These are phyloP conservation scores for Chaetomium sp. DNA, from an alignment of 2,329 filamentous ascomycete species.

Conservation along the genomic window DNA sequence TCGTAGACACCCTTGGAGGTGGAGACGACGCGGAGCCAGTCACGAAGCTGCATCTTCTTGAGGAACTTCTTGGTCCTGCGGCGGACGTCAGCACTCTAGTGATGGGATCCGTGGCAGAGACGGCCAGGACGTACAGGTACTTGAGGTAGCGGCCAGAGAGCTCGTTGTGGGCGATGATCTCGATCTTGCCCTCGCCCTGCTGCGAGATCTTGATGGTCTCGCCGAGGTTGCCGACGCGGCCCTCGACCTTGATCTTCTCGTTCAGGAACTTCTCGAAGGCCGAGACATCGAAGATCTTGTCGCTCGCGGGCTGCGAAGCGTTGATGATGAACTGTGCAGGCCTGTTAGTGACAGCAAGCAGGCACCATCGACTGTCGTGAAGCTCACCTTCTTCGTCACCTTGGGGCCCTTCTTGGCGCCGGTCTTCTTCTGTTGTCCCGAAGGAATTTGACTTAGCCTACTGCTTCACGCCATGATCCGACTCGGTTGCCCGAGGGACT, in stretches of 20 bases:
- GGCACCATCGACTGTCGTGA: neutral
- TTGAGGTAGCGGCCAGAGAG: conserved; percentile 99
- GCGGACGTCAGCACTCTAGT: conserved; percentile 32
- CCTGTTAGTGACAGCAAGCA: conserved; percentile 22
- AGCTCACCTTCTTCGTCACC: conserved; percentile 79
- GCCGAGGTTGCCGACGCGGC: conserved; percentile 96
- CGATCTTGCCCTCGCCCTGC: conserved; percentile 94
- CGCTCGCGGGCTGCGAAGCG: conserved; percentile 93
- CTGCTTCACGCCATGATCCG: conserved; percentile 70
- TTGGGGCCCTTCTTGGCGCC: conserved; percentile 66
- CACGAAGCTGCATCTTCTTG: conserved; percentile 99
- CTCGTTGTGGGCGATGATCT: conserved; percentile 95
- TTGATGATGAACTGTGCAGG: conserved; percentile 92
- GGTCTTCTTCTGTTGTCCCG: conserved; percentile 63
- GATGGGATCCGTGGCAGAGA: conserved; percentile 40
- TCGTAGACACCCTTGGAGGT: conserved; percentile 98
- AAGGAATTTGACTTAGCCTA: conserved; percentile 83
- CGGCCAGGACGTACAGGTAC: conserved; percentile 76
- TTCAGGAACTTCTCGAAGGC: conserved; percentile 99
- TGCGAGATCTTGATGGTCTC: conserved; percentile 89
- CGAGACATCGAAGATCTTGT: conserved; percentile 99
- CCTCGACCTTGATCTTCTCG: conserved; percentile 99
- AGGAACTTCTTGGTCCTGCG: conserved; percentile 99
- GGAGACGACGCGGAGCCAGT: conserved; percentile 99
- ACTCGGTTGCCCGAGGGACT: conserved; percentile 43